These are phyloP conservation scores for Leccinellum rugosiceps DNA, from an alignment of 768 basidiomycete genomes.

Conservation along the genomic window DNA sequence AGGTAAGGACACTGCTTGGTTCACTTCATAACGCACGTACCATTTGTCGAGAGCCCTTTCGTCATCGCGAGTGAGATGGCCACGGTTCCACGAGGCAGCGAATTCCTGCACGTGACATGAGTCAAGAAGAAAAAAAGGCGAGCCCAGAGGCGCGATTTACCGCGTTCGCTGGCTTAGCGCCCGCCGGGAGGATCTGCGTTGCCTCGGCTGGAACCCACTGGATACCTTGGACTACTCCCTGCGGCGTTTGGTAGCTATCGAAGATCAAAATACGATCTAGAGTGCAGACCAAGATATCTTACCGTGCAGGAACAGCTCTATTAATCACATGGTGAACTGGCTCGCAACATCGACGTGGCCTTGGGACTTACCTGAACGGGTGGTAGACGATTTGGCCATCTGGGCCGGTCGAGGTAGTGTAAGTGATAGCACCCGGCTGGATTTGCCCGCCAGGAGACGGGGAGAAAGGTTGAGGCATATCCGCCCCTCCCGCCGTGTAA, in stretches of 20 bases:
- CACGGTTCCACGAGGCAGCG: constrained; percentile 52
- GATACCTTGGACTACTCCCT: constrained; percentile 63
- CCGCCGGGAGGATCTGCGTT: constrained; percentile 55
- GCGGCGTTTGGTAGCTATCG: constrained; percentile 66
- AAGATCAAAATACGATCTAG: constrained; percentile 7
- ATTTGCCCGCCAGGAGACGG: constrained; percentile 42
- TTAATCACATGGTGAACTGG: constrained; percentile 13
- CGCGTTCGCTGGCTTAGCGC: constrained; percentile 55
- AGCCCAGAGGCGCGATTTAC: constrained; percentile 35
- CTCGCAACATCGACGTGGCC: background rate
- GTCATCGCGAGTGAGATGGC: constrained; percentile 37
- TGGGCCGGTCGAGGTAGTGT: constrained; percentile 59
- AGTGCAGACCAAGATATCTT: constrained; percentile 15
- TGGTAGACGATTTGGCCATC: constrained; percentile 68
- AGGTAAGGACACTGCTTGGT: constrained; percentile 12
- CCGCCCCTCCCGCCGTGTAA: constrained; percentile 22
- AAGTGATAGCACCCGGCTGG: constrained; percentile 66
- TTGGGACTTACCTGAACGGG: constrained; percentile 61
- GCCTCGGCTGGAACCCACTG: constrained; percentile 69
- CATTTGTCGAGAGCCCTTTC: constrained; percentile 45
- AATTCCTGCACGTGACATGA: constrained; percentile 46
- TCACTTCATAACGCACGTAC: constrained; percentile 28
- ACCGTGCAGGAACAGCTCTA: constrained; percentile 78
- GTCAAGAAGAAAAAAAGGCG: background rate
- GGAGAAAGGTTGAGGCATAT: constrained; percentile 30